Percentiles rank a stretch among this genome's conserved stretches.
phyloP scores from a whole-genome alignment of 371 early-diverging fungal species.

The Globomyces sp. region DNA sequence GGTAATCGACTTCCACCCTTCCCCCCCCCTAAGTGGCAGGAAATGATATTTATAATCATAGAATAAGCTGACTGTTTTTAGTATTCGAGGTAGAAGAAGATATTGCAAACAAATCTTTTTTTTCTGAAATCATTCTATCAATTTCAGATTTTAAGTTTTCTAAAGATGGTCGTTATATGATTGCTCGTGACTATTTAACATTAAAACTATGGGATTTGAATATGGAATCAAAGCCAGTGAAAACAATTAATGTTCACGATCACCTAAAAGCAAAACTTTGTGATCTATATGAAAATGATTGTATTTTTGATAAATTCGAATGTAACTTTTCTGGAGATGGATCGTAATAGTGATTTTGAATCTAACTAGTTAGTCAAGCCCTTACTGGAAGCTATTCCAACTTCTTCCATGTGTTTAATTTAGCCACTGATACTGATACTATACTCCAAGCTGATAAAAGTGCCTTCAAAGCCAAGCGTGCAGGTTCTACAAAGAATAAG shows the following conservation, averaged over 20 bases:
- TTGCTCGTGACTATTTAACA: constrained; percentile 95
- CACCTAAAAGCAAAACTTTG: constrained; percentile 90
- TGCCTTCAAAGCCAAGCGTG: constrained; percentile 92
- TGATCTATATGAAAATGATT: constrained; percentile 98
- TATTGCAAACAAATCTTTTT: constrained; percentile 89
- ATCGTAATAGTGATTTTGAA: constrained; percentile 35
- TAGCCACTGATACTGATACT: constrained; percentile 69
- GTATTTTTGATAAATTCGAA: constrained; percentile 99
- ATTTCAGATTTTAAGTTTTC: constrained; percentile 96
- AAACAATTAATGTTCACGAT: constrained; percentile 94
- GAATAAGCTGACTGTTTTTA: constrained; percentile 26
- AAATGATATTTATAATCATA: no score
- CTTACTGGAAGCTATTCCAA: constrained; percentile 98
- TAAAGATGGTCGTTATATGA: constrained; percentile 91
- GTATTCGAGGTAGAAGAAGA: constrained; percentile 95
- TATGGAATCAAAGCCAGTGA: constrained; percentile 91
- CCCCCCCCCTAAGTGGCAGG: not conserved
- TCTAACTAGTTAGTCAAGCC: constrained; percentile 42
- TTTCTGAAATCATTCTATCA: constrained; percentile 97
- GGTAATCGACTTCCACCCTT: constrained; percentile 44
- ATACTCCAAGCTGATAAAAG: constrained; percentile 95
- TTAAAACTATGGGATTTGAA: constrained; percentile 97
- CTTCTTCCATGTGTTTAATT: constrained; percentile 89
- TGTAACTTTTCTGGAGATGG: constrained; percentile 95
- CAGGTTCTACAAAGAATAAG: constrained; percentile 57